Percentiles rank a stretch among this genome's conserved stretches.
Conservation (phyloP, 345 rosid species). For the Citrus cavaleriei region DNA sequence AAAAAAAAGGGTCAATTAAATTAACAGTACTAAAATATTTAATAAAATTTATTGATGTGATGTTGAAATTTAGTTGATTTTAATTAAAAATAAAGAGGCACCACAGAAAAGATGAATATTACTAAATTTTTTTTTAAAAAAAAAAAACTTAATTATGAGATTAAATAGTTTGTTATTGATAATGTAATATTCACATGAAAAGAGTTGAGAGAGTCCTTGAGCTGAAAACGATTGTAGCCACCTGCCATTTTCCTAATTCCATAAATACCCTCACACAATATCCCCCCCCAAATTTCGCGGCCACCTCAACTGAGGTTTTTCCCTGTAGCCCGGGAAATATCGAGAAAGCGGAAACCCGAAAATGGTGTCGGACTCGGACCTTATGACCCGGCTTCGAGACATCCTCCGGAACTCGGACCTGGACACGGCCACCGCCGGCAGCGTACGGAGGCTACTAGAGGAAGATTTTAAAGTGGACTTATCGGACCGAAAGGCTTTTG, state of each 20-base stretch:
- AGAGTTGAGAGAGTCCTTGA: background rate
- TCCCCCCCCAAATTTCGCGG: background rate
- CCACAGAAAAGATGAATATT: too few relatives aligned
- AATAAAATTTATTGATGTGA: too few relatives aligned
- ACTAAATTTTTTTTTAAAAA: too few relatives aligned
- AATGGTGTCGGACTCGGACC: constrained; percentile 73
- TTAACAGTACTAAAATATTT: too few relatives aligned
- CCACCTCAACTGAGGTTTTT: background rate
- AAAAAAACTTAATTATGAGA: too few relatives aligned
- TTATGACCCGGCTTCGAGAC: constrained; percentile 66
- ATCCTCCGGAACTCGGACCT: constrained; percentile 71
- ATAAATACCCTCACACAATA: background rate
- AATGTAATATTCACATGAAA: background rate
- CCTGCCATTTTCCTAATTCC: background rate
- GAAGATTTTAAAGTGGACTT: constrained; percentile 58
- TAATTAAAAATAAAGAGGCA: too few relatives aligned
- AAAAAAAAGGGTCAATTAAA: too few relatives aligned
- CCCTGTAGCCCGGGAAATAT: constrained; percentile 18
- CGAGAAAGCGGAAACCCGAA: background rate
- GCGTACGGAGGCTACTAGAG: constrained; percentile 70
- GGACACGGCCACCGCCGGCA: constrained; percentile 64
- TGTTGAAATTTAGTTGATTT: too few relatives aligned
- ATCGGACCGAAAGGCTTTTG: constrained; percentile 51
- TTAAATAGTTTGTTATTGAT: too few relatives aligned
- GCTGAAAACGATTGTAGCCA: background rate